These are phyloP conservation scores for Fusarium cicatricum DNA, from an alignment of 2,329 filamentous ascomycete genomes.

Conservation along the genomic window DNA sequence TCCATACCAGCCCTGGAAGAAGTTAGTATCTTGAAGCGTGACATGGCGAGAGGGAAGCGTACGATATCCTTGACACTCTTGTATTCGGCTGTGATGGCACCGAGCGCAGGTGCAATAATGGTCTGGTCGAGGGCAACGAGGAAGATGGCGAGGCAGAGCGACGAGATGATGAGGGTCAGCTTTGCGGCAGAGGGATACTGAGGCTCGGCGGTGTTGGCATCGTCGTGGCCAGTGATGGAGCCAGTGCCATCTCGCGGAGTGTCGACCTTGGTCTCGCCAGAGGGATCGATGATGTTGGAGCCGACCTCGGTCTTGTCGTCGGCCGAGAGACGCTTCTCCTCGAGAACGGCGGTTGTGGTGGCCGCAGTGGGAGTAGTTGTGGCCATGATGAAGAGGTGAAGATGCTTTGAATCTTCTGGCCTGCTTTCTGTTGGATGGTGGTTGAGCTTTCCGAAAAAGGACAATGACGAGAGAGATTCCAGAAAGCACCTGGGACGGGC, in stretches of 20 bases:
- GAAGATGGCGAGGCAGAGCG: constrained; percentile 57
- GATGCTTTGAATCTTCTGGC: not conserved
- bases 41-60: constrained; percentile 6
- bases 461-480: too few relatives aligned
- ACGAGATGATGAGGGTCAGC: constrained; percentile 52
- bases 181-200: constrained; percentile 52
- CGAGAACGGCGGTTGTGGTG: constrained; percentile 25
- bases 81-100: constrained; percentile 59
- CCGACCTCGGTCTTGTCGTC: constrained; percentile 46
- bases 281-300: constrained; percentile 35
- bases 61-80: constrained; percentile 56
- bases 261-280: constrained; percentile 18
- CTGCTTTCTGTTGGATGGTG: not conserved
- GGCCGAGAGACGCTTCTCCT: constrained; percentile 40
- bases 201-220: constrained; percentile 10
- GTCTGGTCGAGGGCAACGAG: constrained; percentile 61
- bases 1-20: constrained; percentile 57
- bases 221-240: not conserved
- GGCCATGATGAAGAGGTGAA: constrained; percentile 14
- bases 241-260: constrained; percentile 11
- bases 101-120: constrained; percentile 61
- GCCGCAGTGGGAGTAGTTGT: constrained; percentile 23
- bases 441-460: too few relatives aligned
- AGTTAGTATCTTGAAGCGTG: not conserved
- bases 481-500: too few relatives aligned